Conservation (phyloP, 768 basidiomycete species). For the Gloeophyllum trabeum region DNA sequence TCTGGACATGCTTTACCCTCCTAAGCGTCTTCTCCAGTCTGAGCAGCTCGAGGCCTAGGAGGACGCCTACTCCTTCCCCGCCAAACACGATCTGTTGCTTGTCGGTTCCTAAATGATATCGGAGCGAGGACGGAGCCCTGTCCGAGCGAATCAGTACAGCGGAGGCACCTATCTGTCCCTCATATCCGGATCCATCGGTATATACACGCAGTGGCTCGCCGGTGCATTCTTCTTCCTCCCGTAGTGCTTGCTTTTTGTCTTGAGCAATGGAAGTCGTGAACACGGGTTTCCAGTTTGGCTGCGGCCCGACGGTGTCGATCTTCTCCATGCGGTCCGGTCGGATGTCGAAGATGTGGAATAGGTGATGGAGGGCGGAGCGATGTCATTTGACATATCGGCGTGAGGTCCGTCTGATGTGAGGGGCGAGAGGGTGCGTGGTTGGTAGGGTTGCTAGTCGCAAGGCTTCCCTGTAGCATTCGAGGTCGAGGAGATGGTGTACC, state of each 20-base stretch:
- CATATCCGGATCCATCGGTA: constrained; percentile 18
- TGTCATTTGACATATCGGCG: background rate
- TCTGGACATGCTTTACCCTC: background rate
- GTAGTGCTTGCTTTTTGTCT: constrained; percentile 4
- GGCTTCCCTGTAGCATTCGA: background rate
- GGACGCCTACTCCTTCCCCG: constrained; percentile 18
- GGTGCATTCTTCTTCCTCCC: background rate
- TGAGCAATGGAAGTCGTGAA: background rate
- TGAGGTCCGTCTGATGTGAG: background rate
- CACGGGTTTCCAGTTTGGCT: background rate
- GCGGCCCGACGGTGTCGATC: background rate
- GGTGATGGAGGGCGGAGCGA: constrained; percentile 7
- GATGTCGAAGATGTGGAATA: constrained; percentile 4
- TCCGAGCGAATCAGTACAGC: constrained; percentile 13
- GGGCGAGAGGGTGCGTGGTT: constrained; percentile 3
- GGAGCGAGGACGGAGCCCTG: background rate
- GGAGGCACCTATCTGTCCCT: constrained; percentile 17
- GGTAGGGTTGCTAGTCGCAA: constrained; percentile 8
- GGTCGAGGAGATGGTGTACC: background rate
- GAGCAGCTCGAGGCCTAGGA: constrained; percentile 17
- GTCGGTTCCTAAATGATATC: constrained; percentile 11
- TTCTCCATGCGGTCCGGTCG: background rate
- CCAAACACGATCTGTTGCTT: constrained; percentile 18
- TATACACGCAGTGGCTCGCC: constrained; percentile 8
- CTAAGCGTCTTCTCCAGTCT: constrained; percentile 3